Evolutionary conservation across 805 yeast genomes (phyloP), one percentile per base, ranked within the genome.

Genomic region (Starmerella gropengiesseri): DNA sequence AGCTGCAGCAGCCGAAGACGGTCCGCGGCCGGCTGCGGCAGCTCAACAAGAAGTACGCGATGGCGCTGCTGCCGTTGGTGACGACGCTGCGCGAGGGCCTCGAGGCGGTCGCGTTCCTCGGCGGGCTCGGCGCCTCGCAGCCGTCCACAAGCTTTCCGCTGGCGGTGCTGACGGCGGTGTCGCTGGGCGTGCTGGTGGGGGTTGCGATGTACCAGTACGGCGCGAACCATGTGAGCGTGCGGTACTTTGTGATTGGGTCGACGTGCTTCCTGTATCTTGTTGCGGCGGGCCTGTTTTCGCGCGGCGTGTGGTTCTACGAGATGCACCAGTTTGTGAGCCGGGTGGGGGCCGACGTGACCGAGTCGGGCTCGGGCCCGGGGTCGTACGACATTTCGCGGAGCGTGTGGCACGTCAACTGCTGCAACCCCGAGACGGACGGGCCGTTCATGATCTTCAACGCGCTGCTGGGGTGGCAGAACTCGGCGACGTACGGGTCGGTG

Each of bases 401-500:
- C 6, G 77, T 86, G 2, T 86, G 96, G 96, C 96, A 86, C 59
- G 94, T 86, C 20, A 84, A 86, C 62, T 85, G 95, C 60, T 86
- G 96, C 64, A 85, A 85, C 59, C 93, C 94, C 19, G 80, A 82
- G 52, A 81, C 73, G n/a, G 95, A 86, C 56, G 94, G 94, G 4
- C 75, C 78, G 25, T 86, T 94, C 94, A 84, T 85, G 94, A 66
- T 86, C 27, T 69, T 82, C 54, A 84, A 87, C 27, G 95, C 94
- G 1, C 67, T 86, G 5, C 70, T 86, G 39, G 96, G 96, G 2
- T 86, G 96, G 96, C 85, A 91, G 12, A 86, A 86, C 59, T 75
- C 87, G 49, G 95, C 95, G 3, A 86, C 96, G 0, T 83, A 80
- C 57, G 94, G 93, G 4, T 81, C 94, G 17, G 86, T 86, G 1